Percentiles rank a stretch among this genome's conserved stretches.
These are phyloP conservation scores for Elsinoe arachidis DNA, from an alignment of 2,329 filamentous ascomycete genomes.

Conservation along the genomic window DNA sequence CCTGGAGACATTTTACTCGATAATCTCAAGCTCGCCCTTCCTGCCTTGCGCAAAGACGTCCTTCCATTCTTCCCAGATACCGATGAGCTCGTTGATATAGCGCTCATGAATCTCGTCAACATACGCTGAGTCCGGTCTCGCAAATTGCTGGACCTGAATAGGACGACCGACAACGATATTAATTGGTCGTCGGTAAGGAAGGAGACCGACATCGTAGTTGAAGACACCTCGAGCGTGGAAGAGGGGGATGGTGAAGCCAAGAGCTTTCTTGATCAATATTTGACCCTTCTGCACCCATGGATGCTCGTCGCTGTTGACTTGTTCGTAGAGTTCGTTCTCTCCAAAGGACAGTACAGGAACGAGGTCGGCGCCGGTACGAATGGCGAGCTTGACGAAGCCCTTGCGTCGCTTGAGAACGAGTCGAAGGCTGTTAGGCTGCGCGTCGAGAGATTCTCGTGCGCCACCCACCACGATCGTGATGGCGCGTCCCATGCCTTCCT, in stretches of 20 bases:
- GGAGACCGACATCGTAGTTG: slow-evolving; percentile 93
- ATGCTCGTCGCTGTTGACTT: slow-evolving; percentile 67
- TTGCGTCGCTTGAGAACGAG: slow-evolving; percentile 77
- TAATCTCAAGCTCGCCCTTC: slow-evolving; percentile 57
- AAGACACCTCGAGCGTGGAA: slow-evolving; percentile 84
- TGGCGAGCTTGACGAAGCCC: slow-evolving; percentile 88
- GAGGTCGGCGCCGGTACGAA: slow-evolving; percentile 84
- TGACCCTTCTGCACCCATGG: slow-evolving; percentile 74
- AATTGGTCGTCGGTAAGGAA: slow-evolving; percentile 82
- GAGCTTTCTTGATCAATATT: slow-evolving; percentile 70
- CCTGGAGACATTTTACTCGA: slow-evolving; percentile 38
- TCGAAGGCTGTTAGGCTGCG: slow-evolving; percentile 65
- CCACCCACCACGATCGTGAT: slow-evolving; percentile 95
- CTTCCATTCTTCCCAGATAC: slow-evolving; percentile 70
- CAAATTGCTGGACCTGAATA: slow-evolving; percentile 57
- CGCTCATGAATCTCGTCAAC: slow-evolving; percentile 70
- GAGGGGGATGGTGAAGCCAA: slow-evolving; percentile 88
- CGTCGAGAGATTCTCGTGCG: slow-evolving; percentile 83
- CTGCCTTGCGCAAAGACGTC: slow-evolving; percentile 60
- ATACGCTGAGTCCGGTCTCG: slow-evolving; percentile 62
- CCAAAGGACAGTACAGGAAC: slow-evolving; percentile 90
- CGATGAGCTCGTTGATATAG: slow-evolving; percentile 67
- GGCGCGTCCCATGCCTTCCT: slow-evolving; percentile 82
- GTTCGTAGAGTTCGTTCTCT: slow-evolving; percentile 93
- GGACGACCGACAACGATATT: slow-evolving; percentile 85